Conservation (phyloP, 2,329 filamentous ascomycete genomes). For the Stagonosporopsis rhizophila region DNA sequence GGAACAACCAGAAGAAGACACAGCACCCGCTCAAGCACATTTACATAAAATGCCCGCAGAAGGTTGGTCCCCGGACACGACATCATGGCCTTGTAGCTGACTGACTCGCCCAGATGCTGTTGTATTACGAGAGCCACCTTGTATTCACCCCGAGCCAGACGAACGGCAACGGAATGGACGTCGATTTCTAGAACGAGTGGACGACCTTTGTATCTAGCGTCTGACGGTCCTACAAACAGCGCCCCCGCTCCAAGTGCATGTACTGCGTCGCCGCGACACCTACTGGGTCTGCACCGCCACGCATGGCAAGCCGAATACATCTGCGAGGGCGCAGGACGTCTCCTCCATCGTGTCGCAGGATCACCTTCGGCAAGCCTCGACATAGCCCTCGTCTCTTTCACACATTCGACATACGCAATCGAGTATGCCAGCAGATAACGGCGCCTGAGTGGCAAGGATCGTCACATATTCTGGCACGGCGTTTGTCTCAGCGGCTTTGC, state of each 20-base stretch:
- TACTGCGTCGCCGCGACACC: background rate
- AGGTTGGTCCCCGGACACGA: constrained; percentile 52
- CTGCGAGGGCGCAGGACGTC: background rate
- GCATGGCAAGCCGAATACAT: background rate
- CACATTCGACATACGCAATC: background rate
- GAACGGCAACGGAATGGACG: constrained; percentile 21
- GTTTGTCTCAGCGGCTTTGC: background rate
- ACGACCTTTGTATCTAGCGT: background rate
- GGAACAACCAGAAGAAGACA: constrained; percentile 77
- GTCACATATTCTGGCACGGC: background rate
- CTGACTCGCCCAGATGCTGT: constrained; percentile 47
- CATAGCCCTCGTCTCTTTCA: background rate
- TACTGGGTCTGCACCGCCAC: background rate
- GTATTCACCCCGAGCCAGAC: constrained; percentile 32
- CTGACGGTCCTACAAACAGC: background rate
- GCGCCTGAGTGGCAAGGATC: background rate
- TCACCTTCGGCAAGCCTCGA: background rate
- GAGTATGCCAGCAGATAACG: background rate
- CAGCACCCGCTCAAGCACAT: constrained; percentile 73
- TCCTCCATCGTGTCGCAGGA: background rate
- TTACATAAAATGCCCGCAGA: constrained; percentile 80
- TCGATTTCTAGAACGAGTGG: background rate
- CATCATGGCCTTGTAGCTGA: background rate
- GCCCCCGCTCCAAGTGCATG: background rate
- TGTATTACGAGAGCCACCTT: constrained; percentile 60